Conservation (phyloP, 1,284 basidiomycete genomes). For the Ganoderma lingzhi region DNA sequence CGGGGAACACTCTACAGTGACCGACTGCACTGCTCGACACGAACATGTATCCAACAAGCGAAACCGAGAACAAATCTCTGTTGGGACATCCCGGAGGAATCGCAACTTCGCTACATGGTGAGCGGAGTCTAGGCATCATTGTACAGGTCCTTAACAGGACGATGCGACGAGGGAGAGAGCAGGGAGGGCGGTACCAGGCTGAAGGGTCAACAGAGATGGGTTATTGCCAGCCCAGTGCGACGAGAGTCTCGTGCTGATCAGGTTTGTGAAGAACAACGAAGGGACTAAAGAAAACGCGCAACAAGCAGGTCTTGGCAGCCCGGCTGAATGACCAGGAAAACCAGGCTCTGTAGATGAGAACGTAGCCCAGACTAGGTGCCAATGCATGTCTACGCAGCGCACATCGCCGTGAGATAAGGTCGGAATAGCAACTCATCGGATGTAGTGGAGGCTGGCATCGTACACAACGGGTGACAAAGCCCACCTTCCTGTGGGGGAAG, state of each 20-base stretch:
- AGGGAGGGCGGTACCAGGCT: slow-evolving; percentile 31
- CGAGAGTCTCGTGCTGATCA: slow-evolving; percentile 30
- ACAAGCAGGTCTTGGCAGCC: slow-evolving; percentile 35
- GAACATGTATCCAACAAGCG: slow-evolving; percentile 24
- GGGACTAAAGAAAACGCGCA: slow-evolving; percentile 16
- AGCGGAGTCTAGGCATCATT: slow-evolving; percentile 34
- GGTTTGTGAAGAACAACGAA: slow-evolving; percentile 30
- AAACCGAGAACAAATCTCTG: slow-evolving; percentile 40
- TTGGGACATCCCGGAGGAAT: slow-evolving; percentile 38
- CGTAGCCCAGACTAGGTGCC: slow-evolving; percentile 35
- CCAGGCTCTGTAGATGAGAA: slow-evolving; percentile 12
- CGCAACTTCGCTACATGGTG: slow-evolving; percentile 34
- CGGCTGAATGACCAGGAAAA: slow-evolving; percentile 28
- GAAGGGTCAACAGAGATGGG: slow-evolving; percentile 29
- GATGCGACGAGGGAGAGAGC: slow-evolving; percentile 22
- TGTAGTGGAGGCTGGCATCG: slow-evolving; percentile 36
- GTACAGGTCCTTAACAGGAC: slow-evolving; percentile 24
- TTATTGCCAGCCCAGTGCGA: slow-evolving; percentile 13
- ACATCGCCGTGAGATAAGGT: slow-evolving; percentile 26
- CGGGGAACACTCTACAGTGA: slow-evolving; percentile 24
- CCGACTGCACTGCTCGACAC: slow-evolving; percentile 35
- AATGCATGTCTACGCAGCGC: slow-evolving; percentile 35
- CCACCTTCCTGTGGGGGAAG: slow-evolving; percentile 43
- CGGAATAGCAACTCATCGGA: slow-evolving; percentile 20
- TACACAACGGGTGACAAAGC: slow-evolving; percentile 37